A percentile compares a stretch with the other conserved stretches of the same genome.
These are phyloP conservation scores for Picea glauca DNA, from an alignment of 75 land plant species.

Conservation along the genomic window DNA sequence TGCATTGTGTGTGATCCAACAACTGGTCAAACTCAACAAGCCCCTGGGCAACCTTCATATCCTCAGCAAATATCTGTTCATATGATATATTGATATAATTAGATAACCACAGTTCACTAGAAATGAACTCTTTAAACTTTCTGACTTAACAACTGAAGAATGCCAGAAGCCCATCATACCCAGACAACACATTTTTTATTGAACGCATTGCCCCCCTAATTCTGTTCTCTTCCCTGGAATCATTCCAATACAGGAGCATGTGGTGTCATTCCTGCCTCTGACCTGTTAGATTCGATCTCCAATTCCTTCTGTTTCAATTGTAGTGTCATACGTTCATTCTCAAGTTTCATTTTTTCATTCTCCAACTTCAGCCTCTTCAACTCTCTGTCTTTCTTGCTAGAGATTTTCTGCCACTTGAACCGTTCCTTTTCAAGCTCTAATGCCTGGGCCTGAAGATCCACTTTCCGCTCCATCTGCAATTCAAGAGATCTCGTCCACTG, in stretches of 20 bases:
- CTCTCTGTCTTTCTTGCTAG: constrained; percentile 61
- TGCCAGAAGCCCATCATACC: too few relatives aligned
- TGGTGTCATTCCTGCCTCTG: constrained; percentile 21
- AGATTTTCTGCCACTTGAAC: constrained; percentile 60
- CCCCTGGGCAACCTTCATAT: too few relatives aligned
- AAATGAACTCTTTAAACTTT: too few relatives aligned
- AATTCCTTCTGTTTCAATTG: constrained; percentile 53
- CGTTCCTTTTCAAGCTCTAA: constrained; percentile 60
- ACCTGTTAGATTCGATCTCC: constrained; percentile 28
- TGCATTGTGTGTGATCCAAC: too few relatives aligned
- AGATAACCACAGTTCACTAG: too few relatives aligned
- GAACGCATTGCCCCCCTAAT: background rate
- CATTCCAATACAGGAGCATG: background rate
- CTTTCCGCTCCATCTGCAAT: constrained; percentile 36
- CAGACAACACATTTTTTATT: too few relatives aligned
- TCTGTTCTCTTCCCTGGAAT: constrained; percentile 1
- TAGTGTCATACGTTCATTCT: constrained; percentile 52
- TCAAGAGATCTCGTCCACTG: constrained; percentile 31
- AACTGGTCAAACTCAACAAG: too few relatives aligned
- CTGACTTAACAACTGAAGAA: too few relatives aligned
- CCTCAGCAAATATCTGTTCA: too few relatives aligned
- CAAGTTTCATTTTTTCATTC: constrained; percentile 53
- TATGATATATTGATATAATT: too few relatives aligned
- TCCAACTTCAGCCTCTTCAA: constrained; percentile 55
- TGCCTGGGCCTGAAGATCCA: constrained; percentile 27